Conservation (phyloP, 2,329 filamentous ascomycete genomes). For the Camillea tinctor region DNA sequence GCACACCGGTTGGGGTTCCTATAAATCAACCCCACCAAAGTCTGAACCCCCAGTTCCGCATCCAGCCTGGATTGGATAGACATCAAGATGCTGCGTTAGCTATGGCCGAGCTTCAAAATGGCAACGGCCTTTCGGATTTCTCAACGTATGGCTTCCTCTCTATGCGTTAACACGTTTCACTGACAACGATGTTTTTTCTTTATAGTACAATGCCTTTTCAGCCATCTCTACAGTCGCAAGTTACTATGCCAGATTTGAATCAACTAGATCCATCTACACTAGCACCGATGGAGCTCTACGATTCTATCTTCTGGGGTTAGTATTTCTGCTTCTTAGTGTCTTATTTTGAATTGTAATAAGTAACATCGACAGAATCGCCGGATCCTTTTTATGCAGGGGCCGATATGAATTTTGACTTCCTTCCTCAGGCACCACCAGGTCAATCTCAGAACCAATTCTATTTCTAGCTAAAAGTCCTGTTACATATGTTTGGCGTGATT, state of each 20-base stretch:
- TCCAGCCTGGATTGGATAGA: slow-evolving; percentile 41
- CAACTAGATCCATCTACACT: slow-evolving; percentile 56
- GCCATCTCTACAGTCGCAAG: slow-evolving; percentile 34
- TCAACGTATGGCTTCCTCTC: slow-evolving; percentile 32
- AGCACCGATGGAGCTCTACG: slow-evolving; percentile 67
- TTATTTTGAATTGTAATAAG: slow-evolving; percentile 4
- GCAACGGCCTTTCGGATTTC: slow-evolving; percentile 47
- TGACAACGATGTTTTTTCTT: background rate
- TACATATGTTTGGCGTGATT: background rate
- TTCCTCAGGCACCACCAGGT: slow-evolving; percentile 58
- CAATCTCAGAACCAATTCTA: slow-evolving; percentile 57
- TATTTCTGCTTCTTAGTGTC: slow-evolving; percentile 20
- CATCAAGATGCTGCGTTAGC: slow-evolving; percentile 62
- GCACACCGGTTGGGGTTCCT: slow-evolving; percentile 46
- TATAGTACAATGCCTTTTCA: slow-evolving; percentile 26
- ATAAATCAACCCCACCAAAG: slow-evolving; percentile 35
- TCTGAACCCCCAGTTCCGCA: slow-evolving; percentile 24
- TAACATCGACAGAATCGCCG: slow-evolving; percentile 48
- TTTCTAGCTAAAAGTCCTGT: slow-evolving; percentile 39
- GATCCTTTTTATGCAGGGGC: slow-evolving; percentile 57
- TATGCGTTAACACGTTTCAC: background rate
- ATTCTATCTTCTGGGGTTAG: slow-evolving; percentile 67
- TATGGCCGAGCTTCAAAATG: slow-evolving; percentile 65
- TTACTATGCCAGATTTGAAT: slow-evolving; percentile 44
- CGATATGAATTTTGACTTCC: slow-evolving; percentile 61